A percentile compares a stretch with the other conserved stretches of the same genome.
Evolutionary conservation across 257 asterid species (phyloP).

Genomic region (Salvia hispanica): DNA sequence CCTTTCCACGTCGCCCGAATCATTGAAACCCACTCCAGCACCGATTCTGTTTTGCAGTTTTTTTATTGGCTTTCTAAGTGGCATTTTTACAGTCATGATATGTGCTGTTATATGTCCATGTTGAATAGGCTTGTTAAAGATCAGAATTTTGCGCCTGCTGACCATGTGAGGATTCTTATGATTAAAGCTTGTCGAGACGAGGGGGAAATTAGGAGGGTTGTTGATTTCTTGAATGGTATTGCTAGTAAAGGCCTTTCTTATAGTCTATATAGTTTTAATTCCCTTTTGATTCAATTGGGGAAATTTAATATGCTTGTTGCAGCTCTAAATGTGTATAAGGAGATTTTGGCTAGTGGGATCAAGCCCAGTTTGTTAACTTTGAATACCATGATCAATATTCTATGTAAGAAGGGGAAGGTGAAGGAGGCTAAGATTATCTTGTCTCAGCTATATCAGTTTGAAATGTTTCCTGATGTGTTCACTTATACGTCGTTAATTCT

Average conservation of each 20-base stretch:
- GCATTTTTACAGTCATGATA: conserved; percentile 78
- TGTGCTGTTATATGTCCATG: conserved; percentile 72
- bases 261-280: conserved; percentile 71
- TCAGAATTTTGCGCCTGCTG: conserved; percentile 60
- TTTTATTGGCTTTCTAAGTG: conserved; percentile 83
- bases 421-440: conserved; percentile 66
- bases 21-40: conserved; percentile 43
- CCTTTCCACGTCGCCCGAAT: conserved; percentile 65
- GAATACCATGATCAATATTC: conserved; percentile 78
- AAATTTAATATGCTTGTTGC: conserved; percentile 67
- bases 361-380: conserved; percentile 68
- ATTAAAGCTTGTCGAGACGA: conserved; percentile 63
- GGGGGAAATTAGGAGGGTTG: conserved; percentile 55
- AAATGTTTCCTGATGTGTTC: conserved; percentile 75
- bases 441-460: conserved; percentile 57
- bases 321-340: conserved; percentile 55
- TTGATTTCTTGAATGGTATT: conserved; percentile 60
- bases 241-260: conserved; percentile 45
- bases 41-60: conserved; percentile 61
- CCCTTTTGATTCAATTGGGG: conserved; percentile 82
- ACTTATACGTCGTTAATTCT: conserved; percentile 79
- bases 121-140: conserved; percentile 69
- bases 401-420: conserved; percentile 80
- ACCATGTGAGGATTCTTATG: conserved; percentile 78
- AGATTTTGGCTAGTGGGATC: conserved; percentile 57